Conservation (phyloP, 2,329 filamentous ascomycete species). For the Lomentospora prolificans region DNA sequence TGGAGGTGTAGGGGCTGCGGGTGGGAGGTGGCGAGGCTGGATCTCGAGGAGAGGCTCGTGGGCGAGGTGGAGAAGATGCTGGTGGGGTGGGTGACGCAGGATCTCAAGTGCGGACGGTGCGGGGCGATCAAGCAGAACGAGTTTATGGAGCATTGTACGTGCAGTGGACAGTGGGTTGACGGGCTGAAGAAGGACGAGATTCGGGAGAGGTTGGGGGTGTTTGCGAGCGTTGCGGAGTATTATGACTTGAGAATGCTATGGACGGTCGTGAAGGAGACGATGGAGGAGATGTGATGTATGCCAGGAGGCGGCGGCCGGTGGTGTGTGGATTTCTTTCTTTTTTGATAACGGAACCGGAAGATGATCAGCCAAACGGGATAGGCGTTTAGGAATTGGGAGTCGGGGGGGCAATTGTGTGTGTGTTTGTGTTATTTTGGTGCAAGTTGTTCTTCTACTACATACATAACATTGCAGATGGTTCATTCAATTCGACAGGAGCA, state of each 20-base stretch:
- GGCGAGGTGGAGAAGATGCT: conserved; percentile 64
- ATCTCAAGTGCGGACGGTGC: conserved; percentile 68
- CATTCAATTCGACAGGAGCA: too few relatives aligned
- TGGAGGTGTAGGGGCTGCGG: conserved; percentile 76
- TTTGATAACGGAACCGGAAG: too few relatives aligned
- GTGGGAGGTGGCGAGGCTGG: conserved; percentile 64
- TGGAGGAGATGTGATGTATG: conserved; percentile 19
- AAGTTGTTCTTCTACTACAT: too few relatives aligned
- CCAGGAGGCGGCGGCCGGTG: neutral
- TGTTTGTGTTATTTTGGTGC: too few relatives aligned
- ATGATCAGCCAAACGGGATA: too few relatives aligned
- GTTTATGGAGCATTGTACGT: conserved; percentile 94
- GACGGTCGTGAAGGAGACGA: conserved; percentile 59
- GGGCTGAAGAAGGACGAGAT: conserved; percentile 60
- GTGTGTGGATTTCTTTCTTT: too few relatives aligned
- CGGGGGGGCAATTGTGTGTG: too few relatives aligned
- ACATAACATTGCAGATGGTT: too few relatives aligned
- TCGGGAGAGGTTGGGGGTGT: conserved; percentile 55
- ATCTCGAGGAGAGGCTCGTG: conserved; percentile 76
- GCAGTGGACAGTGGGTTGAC: conserved; percentile 75
- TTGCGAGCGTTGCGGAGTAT: conserved; percentile 63
- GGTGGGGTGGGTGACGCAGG: conserved; percentile 78
- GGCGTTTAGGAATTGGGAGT: too few relatives aligned
- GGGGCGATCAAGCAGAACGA: conserved; percentile 75
- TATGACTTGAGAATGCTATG: conserved; percentile 77